Conservation (phyloP, 371 early-diverging fungal genomes). For the Mycotypha africana region DNA sequence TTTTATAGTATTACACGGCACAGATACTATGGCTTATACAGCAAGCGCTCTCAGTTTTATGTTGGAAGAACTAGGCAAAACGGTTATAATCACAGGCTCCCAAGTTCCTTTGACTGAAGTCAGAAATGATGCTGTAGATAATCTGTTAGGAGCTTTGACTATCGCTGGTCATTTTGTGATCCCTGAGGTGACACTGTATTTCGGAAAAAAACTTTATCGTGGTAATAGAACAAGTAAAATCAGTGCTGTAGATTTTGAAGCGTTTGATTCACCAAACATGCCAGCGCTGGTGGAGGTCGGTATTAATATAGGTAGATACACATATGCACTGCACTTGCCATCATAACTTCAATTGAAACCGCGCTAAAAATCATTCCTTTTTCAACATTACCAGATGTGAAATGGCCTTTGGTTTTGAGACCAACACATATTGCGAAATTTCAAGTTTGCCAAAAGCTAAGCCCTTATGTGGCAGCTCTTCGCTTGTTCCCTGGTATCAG, state of each 20-base stretch:
- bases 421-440: constrained; percentile 85
- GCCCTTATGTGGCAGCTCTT: constrained; percentile 84
- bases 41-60: constrained; percentile 94
- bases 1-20: constrained; percentile 92
- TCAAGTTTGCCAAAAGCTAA: constrained; percentile 75
- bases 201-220: constrained; percentile 90
- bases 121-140: constrained; percentile 96
- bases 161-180: constrained; percentile 96
- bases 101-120: constrained; percentile 95
- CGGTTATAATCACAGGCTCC: constrained; percentile 96
- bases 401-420: constrained; percentile 84
- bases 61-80: constrained; percentile 93
- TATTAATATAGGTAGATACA: constrained; percentile 79
- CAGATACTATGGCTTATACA: constrained; percentile 94
- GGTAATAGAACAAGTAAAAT: constrained; percentile 94
- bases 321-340: not conserved
- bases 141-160: constrained; percentile 86
- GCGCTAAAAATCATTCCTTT: too few relatives aligned
- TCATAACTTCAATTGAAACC: too few relatives aligned
- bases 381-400: constrained; percentile 71
- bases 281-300: constrained; percentile 87
- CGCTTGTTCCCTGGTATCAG: constrained; percentile 95
- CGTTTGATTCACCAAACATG: constrained; percentile 95
- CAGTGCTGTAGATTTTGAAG: constrained; percentile 92
- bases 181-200: constrained; percentile 94